A percentile compares a stretch with the other conserved stretches of the same genome.
phyloP scores from a whole-genome alignment of 257 asterid species.

The Schizonepeta tenuifolia region DNA sequence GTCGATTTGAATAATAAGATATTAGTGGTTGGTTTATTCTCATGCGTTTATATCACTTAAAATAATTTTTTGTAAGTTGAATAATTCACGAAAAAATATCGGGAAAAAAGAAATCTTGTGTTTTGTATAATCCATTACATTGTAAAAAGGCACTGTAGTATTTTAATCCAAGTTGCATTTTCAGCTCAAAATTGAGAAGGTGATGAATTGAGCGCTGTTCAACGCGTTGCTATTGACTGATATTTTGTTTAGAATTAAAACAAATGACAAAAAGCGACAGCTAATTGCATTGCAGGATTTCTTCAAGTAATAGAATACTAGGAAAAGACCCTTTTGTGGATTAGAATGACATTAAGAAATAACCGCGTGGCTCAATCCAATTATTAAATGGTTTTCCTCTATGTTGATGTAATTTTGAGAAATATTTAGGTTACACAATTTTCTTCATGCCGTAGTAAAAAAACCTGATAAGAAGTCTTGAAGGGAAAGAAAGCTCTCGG shows the following conservation, averaged over 20 bases:
- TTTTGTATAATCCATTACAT: no score
- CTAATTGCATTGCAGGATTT: slow-evolving; percentile 33
- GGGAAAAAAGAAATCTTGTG: background rate
- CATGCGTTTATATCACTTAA: no score
- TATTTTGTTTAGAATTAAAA: background rate
- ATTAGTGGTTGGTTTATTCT: no score
- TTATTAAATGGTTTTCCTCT: background rate
- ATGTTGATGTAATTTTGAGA: background rate
- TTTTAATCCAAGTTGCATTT: background rate
- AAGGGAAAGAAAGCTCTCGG: no score
- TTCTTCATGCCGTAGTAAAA: no score
- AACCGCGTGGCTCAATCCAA: background rate
- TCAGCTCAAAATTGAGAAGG: background rate
- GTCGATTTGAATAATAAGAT: no score
- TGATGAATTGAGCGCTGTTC: slow-evolving; percentile 20
- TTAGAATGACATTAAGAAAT: background rate
- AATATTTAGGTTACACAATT: background rate
- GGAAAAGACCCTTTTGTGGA: background rate
- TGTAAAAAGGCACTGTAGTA: no score
- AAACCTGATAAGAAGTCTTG: no score
- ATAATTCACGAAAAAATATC: no score
- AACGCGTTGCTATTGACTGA: slow-evolving; percentile 35
- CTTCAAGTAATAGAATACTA: background rate
- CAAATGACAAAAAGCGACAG: slow-evolving; percentile 31
- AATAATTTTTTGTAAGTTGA: background rate